phyloP scores from a whole-genome alignment of 2,329 filamentous ascomycete genomes.

The Penicillium psychrosexuale region DNA sequence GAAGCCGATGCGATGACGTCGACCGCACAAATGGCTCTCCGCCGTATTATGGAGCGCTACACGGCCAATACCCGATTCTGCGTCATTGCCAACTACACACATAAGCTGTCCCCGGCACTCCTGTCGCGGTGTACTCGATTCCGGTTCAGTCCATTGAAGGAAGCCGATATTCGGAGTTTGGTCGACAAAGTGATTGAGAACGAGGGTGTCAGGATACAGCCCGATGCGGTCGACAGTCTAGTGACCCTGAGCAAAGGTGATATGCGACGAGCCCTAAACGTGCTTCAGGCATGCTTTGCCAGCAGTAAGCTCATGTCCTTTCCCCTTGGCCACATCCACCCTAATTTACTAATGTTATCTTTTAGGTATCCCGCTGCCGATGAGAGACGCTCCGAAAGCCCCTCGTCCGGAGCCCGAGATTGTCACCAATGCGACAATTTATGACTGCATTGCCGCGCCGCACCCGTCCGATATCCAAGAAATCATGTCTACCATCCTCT shows the following conservation, averaged over 20 bases:
- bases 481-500: slow-evolving; percentile 79
- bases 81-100: slow-evolving; percentile 98
- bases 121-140: slow-evolving; percentile 93
- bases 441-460: slow-evolving; percentile 94
- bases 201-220: slow-evolving; percentile 78
- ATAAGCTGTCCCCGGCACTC: slow-evolving; percentile 91
- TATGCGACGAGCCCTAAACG: slow-evolving; percentile 92
- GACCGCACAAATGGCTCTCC: slow-evolving; percentile 93
- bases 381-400: slow-evolving; percentile 58
- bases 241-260: slow-evolving; percentile 89
- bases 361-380: slow-evolving; percentile 64
- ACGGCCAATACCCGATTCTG: slow-evolving; percentile 97
- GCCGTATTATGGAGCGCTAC: slow-evolving; percentile 99
- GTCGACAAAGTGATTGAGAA: slow-evolving; percentile 88
- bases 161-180: slow-evolving; percentile 75
- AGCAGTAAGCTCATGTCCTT: slow-evolving; percentile 60
- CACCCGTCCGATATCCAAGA: slow-evolving; percentile 82
- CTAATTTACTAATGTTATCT: background rate
- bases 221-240: slow-evolving; percentile 76
- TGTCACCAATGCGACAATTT: slow-evolving; percentile 89
- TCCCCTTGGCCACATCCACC: background rate
- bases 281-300: slow-evolving; percentile 93
- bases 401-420: slow-evolving; percentile 67
- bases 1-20: slow-evolving; percentile 99
- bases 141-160: slow-evolving; percentile 88